Evolutionary conservation across 2,329 filamentous ascomycete species (phyloP).

Genomic region (Aspergillus pseudonomiae): DNA sequence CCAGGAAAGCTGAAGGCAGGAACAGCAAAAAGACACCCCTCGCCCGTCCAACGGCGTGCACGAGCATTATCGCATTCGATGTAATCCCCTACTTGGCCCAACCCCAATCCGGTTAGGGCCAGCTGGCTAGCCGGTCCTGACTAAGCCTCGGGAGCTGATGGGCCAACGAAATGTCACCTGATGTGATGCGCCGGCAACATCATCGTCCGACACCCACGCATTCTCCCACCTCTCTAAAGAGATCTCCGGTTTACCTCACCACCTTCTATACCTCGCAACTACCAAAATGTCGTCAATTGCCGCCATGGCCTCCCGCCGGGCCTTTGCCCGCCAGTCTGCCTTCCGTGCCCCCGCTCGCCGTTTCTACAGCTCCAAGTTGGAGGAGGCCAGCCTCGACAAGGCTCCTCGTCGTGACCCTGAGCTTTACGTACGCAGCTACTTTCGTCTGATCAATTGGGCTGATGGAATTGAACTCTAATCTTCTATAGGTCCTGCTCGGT

Average conservation of each 20-base stretch:
- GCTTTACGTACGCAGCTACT: conserved; percentile 65
- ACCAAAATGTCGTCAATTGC: conserved; percentile 47
- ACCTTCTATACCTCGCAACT: conserved; percentile 21
- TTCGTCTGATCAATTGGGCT: conserved; percentile 12
- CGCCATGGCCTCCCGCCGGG: conserved; percentile 45
- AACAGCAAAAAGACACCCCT: background rate
- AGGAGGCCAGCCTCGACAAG: conserved; percentile 59
- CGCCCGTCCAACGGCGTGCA: background rate
- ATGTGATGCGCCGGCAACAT: conserved; percentile 35
- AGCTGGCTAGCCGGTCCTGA: conserved; percentile 16
- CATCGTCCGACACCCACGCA: conserved; percentile 35
- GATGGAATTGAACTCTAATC: conserved; percentile 22
- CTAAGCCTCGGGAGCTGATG: conserved; percentile 22
- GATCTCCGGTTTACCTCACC: conserved; percentile 10
- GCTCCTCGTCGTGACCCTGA: conserved; percentile 72
- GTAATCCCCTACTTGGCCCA: conserved; percentile 5
- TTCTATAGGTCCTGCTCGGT: conserved; percentile 75
- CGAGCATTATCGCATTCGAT: background rate
- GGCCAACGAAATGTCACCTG: conserved; percentile 30
- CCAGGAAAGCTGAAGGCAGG: background rate
- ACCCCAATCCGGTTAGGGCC: conserved; percentile 19
- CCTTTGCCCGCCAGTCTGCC: conserved; percentile 43
- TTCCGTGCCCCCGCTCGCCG: conserved; percentile 47
- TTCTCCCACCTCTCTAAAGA: conserved; percentile 32
- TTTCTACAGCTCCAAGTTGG: conserved; percentile 46